Conservation (phyloP, 2,329 filamentous ascomycete genomes). For the Nemania sp. region DNA sequence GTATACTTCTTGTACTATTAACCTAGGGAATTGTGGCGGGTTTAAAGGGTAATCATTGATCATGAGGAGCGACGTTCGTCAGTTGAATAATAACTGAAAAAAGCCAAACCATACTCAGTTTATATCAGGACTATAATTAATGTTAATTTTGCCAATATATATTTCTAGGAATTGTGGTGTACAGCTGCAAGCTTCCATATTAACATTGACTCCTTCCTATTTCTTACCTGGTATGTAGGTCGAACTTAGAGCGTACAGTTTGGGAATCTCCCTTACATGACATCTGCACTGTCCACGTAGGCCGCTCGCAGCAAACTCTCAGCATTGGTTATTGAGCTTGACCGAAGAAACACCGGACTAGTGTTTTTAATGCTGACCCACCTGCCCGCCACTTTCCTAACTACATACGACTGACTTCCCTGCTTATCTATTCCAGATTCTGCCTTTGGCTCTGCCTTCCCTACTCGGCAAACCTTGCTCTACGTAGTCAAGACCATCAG, state of each 20-base stretch:
- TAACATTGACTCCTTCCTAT: too few species aligned
- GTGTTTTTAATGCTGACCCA: constrained; percentile 27
- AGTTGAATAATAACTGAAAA: constrained; percentile 25
- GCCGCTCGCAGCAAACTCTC: neutral
- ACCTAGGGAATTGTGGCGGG: constrained; percentile 15
- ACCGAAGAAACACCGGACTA: constrained; percentile 32
- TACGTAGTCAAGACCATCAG: constrained; percentile 6
- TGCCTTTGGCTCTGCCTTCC: constrained; percentile 20
- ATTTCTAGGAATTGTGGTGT: too few species aligned
- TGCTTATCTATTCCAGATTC: neutral
- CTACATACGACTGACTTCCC: neutral
- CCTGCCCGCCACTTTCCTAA: constrained; percentile 32
- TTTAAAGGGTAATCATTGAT: constrained; percentile 10
- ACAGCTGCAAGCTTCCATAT: too few species aligned
- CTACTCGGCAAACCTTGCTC: constrained; percentile 18
- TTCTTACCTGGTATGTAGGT: too few species aligned
- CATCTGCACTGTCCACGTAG: neutral
- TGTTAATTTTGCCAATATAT: constrained; percentile 25
- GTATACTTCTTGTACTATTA: constrained; percentile 30
- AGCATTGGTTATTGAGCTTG: neutral
- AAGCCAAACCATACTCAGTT: constrained; percentile 20
- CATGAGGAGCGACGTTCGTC: constrained; percentile 1
- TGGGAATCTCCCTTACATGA: neutral
- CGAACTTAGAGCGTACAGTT: neutral
- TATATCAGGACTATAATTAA: constrained; percentile 33